phyloP scores from a whole-genome alignment of 805 yeast species.

The Candida cerambycidarum region DNA sequence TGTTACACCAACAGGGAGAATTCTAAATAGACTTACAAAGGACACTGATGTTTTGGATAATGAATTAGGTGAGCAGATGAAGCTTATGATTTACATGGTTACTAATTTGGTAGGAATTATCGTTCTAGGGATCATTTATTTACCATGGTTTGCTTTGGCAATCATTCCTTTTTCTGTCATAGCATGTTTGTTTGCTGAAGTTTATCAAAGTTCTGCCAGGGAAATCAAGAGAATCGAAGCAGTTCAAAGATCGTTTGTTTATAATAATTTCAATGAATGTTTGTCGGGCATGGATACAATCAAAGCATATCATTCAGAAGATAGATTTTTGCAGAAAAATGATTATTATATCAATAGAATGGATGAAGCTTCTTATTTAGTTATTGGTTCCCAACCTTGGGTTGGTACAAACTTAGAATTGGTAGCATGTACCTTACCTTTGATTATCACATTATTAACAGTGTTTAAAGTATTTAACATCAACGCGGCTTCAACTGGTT shows the following conservation, averaged over 20 bases:
- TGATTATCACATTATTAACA: conserved; percentile 32
- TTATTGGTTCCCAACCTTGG: conserved; percentile 40
- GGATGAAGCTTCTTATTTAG: conserved; percentile 39
- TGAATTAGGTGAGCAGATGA: conserved; percentile 68
- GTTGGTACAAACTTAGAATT: conserved; percentile 33
- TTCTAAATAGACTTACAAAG: conserved; percentile 81
- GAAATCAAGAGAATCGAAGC: conserved; percentile 43
- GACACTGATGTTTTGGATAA: conserved; percentile 85
- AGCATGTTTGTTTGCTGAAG: conserved; percentile 29
- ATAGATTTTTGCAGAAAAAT: conserved; percentile 27
- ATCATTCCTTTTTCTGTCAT: conserved; percentile 29
- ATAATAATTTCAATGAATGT: conserved; percentile 39
- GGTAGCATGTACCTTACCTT: conserved; percentile 31
- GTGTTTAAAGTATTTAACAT: conserved; percentile 35
- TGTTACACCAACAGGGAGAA: conserved; percentile 84
- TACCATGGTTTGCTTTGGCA: conserved; percentile 43
- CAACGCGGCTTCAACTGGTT: conserved; percentile 37
- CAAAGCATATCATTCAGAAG: conserved; percentile 31
- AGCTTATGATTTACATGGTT: conserved; percentile 56
- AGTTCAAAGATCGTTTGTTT: conserved; percentile 39
- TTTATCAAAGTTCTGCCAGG: conserved; percentile 37
- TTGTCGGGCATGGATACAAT: conserved; percentile 39
- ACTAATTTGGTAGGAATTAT: conserved; percentile 58
- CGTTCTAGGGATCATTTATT: conserved; percentile 33
- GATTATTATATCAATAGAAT: conserved; percentile 26